Percentiles rank a stretch among this genome's conserved stretches.
These are phyloP conservation scores for Monosporozyma solicola DNA, from an alignment of 805 yeast genomes.

Conservation along the genomic window DNA sequence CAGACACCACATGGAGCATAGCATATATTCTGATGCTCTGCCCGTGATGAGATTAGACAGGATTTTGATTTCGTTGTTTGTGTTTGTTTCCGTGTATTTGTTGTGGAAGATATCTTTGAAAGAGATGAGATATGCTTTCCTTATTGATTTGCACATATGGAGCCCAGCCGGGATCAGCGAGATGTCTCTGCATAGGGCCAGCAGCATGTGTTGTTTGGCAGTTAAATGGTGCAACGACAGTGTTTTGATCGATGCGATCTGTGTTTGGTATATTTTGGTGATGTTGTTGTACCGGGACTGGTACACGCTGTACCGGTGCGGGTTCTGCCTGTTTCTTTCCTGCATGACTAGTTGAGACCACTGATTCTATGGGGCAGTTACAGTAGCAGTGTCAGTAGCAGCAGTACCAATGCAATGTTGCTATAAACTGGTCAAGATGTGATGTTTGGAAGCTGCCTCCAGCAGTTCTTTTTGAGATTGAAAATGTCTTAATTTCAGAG, in stretches of 20 bases:
- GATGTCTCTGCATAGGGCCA: conserved; percentile 71
- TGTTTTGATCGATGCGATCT: background rate
- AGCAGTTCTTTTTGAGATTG: too few relatives aligned
- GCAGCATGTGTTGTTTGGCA: conserved; percentile 64
- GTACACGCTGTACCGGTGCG: background rate
- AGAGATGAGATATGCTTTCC: conserved; percentile 20
- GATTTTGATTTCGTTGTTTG: background rate
- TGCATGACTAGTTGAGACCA: too few relatives aligned
- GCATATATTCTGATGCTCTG: conserved; percentile 64
- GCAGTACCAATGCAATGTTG: too few relatives aligned
- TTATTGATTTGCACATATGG: conserved; percentile 41
- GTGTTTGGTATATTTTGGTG: background rate
- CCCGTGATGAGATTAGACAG: conserved; percentile 37
- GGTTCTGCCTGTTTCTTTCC: background rate
- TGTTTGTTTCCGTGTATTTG: background rate
- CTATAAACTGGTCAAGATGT: too few relatives aligned
- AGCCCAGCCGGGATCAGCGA: conserved; percentile 60
- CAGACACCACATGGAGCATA: conserved; percentile 87
- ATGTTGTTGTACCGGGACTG: background rate
- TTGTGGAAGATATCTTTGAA: conserved; percentile 3
- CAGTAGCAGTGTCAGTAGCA: too few relatives aligned
- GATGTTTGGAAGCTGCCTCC: too few relatives aligned
- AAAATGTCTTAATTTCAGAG: too few relatives aligned
- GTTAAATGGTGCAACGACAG: conserved; percentile 63
- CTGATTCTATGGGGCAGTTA: too few relatives aligned